phyloP scores from a whole-genome alignment of 2,329 filamentous ascomycete species.

The Ceratocystis alfenasii region DNA sequence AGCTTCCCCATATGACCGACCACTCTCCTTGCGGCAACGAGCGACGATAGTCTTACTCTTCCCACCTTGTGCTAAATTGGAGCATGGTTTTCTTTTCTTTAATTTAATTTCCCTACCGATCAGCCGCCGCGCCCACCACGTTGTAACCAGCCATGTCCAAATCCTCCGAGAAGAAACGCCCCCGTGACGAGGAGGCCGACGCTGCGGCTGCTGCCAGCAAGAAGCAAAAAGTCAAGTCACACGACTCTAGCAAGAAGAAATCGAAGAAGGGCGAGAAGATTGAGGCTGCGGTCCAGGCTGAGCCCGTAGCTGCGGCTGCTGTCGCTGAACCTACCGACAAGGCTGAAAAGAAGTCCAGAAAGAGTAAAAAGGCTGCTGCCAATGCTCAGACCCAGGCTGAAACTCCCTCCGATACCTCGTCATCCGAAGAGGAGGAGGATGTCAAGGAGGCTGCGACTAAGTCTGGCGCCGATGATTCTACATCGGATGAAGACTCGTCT shows the following conservation, averaged over 20 bases:
- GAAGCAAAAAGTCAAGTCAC: slow-evolving; percentile 41
- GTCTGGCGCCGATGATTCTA: slow-evolving; percentile 26
- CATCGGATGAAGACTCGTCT: slow-evolving; percentile 25
- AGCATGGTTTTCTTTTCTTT: neutral
- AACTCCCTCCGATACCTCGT: neutral
- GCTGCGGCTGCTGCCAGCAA: slow-evolving; percentile 34
- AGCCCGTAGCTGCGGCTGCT: slow-evolving; percentile 11
- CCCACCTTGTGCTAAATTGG: neutral
- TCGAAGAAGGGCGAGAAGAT: slow-evolving; percentile 22
- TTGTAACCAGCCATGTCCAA: slow-evolving; percentile 23
- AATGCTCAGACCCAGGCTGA: slow-evolving; percentile 24
- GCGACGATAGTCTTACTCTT: neutral
- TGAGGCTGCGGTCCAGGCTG: slow-evolving; percentile 20
- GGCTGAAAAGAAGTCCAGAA: slow-evolving; percentile 21
- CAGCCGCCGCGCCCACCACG: neutral
- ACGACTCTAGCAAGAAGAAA: slow-evolving; percentile 28
- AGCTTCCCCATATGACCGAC: neutral
- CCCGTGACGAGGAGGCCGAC: slow-evolving; percentile 34
- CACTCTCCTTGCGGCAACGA: neutral
- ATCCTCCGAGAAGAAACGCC: slow-evolving; percentile 34
- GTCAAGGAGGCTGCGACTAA: slow-evolving; percentile 25
- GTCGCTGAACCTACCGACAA: neutral
- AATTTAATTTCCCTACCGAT: neutral
- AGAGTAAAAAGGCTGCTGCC: slow-evolving; percentile 28
- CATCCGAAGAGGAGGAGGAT: slow-evolving; percentile 4